phyloP scores from a whole-genome alignment of 2,329 filamentous ascomycete genomes.

The Pseudogymnoascus sp. region DNA sequence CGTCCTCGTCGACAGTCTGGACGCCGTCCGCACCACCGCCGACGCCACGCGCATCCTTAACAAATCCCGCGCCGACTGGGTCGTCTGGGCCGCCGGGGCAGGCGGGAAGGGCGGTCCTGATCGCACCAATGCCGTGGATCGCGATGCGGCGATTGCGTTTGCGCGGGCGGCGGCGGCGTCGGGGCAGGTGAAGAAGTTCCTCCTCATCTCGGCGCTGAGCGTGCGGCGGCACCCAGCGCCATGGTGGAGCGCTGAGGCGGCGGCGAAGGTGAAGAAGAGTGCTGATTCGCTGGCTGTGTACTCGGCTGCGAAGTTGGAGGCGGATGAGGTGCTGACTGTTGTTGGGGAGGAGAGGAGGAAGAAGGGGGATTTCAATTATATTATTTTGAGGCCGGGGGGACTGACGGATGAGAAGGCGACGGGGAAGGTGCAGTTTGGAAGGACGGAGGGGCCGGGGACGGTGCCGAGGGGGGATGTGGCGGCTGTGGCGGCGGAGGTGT shows the following conservation, averaged over 20 bases:
- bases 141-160: constrained; percentile 56
- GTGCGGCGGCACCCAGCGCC: constrained; percentile 44
- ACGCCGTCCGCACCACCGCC: constrained; percentile 57
- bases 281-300: constrained; percentile 43
- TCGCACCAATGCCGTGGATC: constrained; percentile 52
- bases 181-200: constrained; percentile 51
- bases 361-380: constrained; percentile 32
- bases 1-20: constrained; percentile 63
- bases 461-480: constrained; percentile 55
- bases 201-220: constrained; percentile 56
- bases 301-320: constrained; percentile 53
- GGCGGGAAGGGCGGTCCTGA: constrained; percentile 53
- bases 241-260: constrained; percentile 49
- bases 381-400: constrained; percentile 46
- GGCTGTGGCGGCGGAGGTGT: constrained; percentile 45
- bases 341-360: constrained; percentile 34
- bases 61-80: constrained; percentile 54
- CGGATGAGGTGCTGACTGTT: constrained; percentile 50
- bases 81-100: constrained; percentile 62
- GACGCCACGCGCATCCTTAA: constrained; percentile 58
- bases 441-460: constrained; percentile 29
- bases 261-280: constrained; percentile 34
- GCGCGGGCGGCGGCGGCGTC: constrained; percentile 51
- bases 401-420: constrained; percentile 43
- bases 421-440: constrained; percentile 36